phyloP scores from a whole-genome alignment of 768 basidiomycete genomes.

The Tricholoma hemisulphureum region DNA sequence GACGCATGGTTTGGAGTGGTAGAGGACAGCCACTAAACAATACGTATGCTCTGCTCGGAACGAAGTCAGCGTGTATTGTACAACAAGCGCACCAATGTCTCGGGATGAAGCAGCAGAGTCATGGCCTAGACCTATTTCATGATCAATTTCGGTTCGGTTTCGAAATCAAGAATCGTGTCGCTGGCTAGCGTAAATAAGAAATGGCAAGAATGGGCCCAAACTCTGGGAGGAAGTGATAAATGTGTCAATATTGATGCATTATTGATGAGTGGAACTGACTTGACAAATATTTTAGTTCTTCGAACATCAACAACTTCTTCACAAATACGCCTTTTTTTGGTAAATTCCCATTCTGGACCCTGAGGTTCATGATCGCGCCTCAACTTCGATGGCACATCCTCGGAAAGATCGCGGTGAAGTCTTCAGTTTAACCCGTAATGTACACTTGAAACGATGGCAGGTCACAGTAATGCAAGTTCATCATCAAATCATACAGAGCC shows the following conservation, averaged over 20 bases:
- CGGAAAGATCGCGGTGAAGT: not conserved
- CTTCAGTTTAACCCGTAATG: not conserved
- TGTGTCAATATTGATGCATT: not conserved
- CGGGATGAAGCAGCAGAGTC: not conserved
- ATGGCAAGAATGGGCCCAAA: not conserved
- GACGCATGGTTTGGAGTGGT: not conserved
- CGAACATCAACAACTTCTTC: not conserved
- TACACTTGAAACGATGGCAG: conserved; percentile 5
- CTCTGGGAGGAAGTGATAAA: not conserved
- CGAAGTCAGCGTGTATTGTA: not conserved
- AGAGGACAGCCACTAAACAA: not conserved
- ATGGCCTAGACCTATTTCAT: not conserved
- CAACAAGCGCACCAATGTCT: not conserved
- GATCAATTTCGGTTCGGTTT: conserved; percentile 1
- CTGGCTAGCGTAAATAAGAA: not conserved
- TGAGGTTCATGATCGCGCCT: not conserved
- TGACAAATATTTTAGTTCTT: too few relatives aligned
- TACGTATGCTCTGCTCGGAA: not conserved
- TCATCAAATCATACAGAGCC: conserved; percentile 3
- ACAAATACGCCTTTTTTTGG: not conserved
- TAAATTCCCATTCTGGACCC: not conserved
- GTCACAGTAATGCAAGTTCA: conserved; percentile 2
- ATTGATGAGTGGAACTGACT: not conserved
- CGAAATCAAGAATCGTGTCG: not conserved
- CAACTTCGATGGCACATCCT: not conserved